Conservation (phyloP, 129 eudicot genomes). For the Centaurea solstitialis region DNA sequence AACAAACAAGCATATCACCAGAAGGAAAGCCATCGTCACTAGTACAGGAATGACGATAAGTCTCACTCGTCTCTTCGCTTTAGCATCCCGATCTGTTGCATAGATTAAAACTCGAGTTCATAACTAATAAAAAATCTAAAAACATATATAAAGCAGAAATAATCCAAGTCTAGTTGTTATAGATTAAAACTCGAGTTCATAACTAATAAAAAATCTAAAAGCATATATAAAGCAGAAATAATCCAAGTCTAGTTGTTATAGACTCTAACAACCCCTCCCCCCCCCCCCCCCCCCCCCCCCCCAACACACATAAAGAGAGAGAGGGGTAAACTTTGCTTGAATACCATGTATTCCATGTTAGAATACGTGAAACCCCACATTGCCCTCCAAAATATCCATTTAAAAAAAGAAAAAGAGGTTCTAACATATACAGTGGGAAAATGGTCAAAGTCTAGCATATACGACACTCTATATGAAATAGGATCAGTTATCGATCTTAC, state of each 20-base stretch:
- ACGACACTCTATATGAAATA: neutral
- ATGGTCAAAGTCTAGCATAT: neutral
- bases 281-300: too few species aligned
- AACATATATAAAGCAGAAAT: neutral
- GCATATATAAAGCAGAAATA: neutral
- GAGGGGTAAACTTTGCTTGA: too few species aligned
- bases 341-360: neutral
- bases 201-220: neutral
- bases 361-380: neutral
- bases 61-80: constrained; percentile 25
- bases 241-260: neutral
- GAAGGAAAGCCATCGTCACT: constrained; percentile 12
- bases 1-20: constrained; percentile 23
- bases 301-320: too few species aligned
- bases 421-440: neutral
- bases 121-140: neutral
- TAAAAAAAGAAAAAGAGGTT: neutral
- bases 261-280: too few species aligned
- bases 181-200: neutral
- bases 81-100: neutral
- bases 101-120: neutral
- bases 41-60: constrained; percentile 21
- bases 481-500: constrained; percentile 21
- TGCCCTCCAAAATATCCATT: neutral
- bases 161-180: neutral